A percentile compares a stretch with the other conserved stretches of the same genome.
Conservation (phyloP, 495 filamentous ascomycete genomes). For the Copromyces sp. region DNA sequence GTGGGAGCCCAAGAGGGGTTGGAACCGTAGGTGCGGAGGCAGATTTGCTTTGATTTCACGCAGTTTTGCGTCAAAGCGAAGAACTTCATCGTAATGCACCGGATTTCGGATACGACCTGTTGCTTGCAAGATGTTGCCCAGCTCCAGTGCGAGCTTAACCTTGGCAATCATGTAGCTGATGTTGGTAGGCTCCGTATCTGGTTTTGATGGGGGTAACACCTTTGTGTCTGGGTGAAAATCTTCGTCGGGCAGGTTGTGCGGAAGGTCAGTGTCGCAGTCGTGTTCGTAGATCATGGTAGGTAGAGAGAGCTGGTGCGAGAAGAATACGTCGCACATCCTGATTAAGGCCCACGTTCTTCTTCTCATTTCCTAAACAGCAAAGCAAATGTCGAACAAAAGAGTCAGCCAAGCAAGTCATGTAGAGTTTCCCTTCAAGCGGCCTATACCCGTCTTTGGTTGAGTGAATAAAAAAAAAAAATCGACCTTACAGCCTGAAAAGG, state of each 20-base stretch:
- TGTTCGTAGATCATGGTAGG: constrained; percentile 78
- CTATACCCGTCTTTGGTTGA: neutral
- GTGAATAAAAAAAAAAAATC: neutral
- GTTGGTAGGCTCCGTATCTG: constrained; percentile 68
- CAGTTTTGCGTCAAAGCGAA: constrained; percentile 63
- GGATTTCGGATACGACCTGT: constrained; percentile 39
- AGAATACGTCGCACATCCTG: constrained; percentile 68
- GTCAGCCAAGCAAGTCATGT: neutral
- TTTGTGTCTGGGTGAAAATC: constrained; percentile 77
- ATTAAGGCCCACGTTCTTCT: constrained; percentile 83
- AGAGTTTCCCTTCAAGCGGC: neutral
- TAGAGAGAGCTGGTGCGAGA: constrained; percentile 80
- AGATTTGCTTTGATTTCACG: constrained; percentile 56
- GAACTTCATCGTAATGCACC: constrained; percentile 67
- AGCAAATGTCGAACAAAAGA: neutral
- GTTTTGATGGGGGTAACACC: constrained; percentile 63
- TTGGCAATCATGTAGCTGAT: constrained; percentile 85
- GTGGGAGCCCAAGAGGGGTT: constrained; percentile 58
- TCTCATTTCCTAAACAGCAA: constrained; percentile 58
- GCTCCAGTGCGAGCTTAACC: constrained; percentile 49
- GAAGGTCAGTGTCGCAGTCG: constrained; percentile 78
- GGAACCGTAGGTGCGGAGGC: constrained; percentile 59
- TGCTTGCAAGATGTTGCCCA: constrained; percentile 42
- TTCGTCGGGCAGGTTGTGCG: constrained; percentile 87
- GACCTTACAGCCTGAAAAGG: constrained; percentile 62